phyloP scores from a whole-genome alignment of 805 yeast species.

The Saccharomyces paradoxus region DNA sequence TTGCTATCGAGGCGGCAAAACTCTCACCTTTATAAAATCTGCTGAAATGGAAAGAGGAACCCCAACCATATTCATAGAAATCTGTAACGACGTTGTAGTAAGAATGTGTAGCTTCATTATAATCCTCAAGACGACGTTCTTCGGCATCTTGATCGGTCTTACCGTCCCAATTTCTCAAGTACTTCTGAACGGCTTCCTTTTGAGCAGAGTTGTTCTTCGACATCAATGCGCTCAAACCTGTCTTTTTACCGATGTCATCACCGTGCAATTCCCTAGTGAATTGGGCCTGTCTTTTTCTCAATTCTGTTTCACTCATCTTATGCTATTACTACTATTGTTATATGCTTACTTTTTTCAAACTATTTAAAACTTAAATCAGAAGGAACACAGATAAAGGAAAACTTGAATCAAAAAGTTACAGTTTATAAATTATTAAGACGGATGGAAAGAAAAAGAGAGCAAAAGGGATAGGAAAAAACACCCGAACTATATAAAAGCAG shows the following conservation, averaged over 20 bases:
- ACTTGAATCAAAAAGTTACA: background rate
- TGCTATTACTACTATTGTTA: background rate
- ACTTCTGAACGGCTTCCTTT: slow-evolving; percentile 75
- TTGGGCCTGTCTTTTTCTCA: slow-evolving; percentile 37
- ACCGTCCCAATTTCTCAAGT: slow-evolving; percentile 97
- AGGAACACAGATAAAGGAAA: background rate
- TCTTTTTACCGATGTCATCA: slow-evolving; percentile 48
- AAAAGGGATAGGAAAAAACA: background rate
- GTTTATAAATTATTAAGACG: background rate
- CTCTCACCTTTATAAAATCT: slow-evolving; percentile 91
- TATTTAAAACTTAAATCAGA: background rate
- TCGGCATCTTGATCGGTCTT: slow-evolving; percentile 68
- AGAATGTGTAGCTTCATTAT: slow-evolving; percentile 85
- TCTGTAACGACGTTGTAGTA: slow-evolving; percentile 96
- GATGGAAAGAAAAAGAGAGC: background rate
- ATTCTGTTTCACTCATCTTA: slow-evolving; percentile 13
- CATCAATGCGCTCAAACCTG: slow-evolving; percentile 71
- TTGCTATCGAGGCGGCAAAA: slow-evolving; percentile 87
- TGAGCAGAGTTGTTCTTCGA: slow-evolving; percentile 74
- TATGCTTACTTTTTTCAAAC: background rate
- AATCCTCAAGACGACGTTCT: slow-evolving; percentile 66
- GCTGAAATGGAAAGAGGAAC: slow-evolving; percentile 94
- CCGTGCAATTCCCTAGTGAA: slow-evolving; percentile 89
- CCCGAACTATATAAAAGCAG: background rate
- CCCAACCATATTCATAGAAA: slow-evolving; percentile 99